Conservation (phyloP, 148 eudicot genomes). For the Cornus kousa region DNA sequence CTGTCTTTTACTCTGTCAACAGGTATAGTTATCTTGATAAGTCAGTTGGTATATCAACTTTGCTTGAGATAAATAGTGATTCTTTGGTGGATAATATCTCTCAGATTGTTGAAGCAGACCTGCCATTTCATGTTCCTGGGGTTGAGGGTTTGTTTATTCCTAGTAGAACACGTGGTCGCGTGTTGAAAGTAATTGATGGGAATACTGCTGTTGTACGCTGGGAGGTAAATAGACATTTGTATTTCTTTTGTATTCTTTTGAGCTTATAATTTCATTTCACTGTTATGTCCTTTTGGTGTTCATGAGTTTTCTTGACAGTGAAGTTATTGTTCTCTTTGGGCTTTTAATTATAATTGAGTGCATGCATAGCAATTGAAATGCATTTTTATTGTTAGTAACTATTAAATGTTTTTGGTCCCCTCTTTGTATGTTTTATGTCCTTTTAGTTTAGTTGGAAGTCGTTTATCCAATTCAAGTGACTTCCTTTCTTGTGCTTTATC, state of each 20-base stretch:
- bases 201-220: conserved; percentile 79
- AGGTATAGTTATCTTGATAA: conserved; percentile 91
- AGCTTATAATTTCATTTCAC: background rate
- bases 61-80: conserved; percentile 52
- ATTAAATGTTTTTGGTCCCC: too few relatives aligned
- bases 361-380: background rate
- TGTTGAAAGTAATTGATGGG: conserved; percentile 62
- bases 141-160: conserved; percentile 81
- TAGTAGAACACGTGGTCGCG: conserved; percentile 65
- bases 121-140: conserved; percentile 65
- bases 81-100: conserved; percentile 43
- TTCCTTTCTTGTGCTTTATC: too few relatives aligned
- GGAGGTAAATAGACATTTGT: conserved; percentile 60
- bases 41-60: conserved; percentile 77
- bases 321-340: background rate
- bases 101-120: conserved; percentile 56
- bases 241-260: background rate
- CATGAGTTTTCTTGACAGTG: background rate
- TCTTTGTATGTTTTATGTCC: too few relatives aligned
- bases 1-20: conserved; percentile 16
- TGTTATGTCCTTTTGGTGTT: background rate
- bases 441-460: too few relatives aligned
- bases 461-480: too few relatives aligned
- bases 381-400: too few relatives aligned
- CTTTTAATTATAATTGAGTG: background rate